Evolutionary conservation across 768 basidiomycete genomes (phyloP), one percentile per base, ranked within the genome.

Genomic region (Termitomyces sp.): DNA sequence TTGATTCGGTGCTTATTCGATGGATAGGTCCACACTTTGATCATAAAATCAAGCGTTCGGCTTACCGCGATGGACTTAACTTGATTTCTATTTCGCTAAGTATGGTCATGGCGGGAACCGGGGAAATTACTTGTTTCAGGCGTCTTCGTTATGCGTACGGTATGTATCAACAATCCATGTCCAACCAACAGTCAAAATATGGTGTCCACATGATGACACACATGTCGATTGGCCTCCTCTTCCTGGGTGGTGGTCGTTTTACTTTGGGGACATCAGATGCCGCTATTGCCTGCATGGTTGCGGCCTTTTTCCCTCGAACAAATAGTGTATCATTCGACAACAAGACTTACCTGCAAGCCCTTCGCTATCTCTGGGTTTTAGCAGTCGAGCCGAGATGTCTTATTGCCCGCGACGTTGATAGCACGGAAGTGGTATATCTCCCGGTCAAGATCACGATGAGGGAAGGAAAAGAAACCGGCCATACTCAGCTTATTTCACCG

Each of bases 71-170:
- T 63, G 92, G 91, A 3, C 76, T 98, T 35, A 95, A 91, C 65
- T 74, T 95, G 40, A 88, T 98, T 54, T 89, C 91, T 0, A 79
- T 97, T 35, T 79, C 94, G 1, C 73, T 97, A 32, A 86, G 90
- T 66, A 89, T 96, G 81, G 89, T 98, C 42, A 96, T 98, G 92
- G 94, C 96, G 2, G 97, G 97, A 10, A 96, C 94, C 0, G 97
- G 97, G 3, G 94, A 98, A 69, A 83, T 98, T 49, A 89, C 88
- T 54, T 92, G 91, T 62, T 76, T 98, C 17, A 83, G 92, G 19
- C 82, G 94, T 21, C 78, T 98, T 12, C 83, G 97, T 19, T 89
- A 91, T 68, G 85, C 90, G 8, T 98, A 93, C 65, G 96, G 94
- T 25, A 87, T 93, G 79, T 85, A 87, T 64, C 83, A 83, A 55